Conservation (phyloP, 805 yeast species). For the Maudiozyma pseudohumilis region DNA sequence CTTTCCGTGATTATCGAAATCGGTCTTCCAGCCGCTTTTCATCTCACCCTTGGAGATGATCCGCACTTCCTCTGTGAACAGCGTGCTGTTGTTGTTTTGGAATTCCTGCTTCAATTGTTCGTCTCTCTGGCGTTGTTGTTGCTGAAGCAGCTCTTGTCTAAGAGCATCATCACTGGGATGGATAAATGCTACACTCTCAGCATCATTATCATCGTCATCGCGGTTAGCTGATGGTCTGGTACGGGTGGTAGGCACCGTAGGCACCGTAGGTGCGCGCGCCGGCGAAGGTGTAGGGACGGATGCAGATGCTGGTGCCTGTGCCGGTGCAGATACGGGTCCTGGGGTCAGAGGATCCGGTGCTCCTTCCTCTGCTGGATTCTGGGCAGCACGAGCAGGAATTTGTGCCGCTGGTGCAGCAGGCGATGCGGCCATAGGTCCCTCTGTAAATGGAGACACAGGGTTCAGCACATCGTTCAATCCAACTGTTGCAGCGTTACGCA, state of each 20-base stretch:
- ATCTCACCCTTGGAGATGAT: constrained; percentile 71
- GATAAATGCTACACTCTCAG: constrained; percentile 20
- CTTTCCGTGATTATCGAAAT: constrained; percentile 66
- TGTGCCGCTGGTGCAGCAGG: constrained; percentile 2
- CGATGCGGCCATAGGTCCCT: constrained; percentile 3
- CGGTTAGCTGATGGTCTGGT: too few relatives aligned
- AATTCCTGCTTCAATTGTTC: constrained; percentile 25
- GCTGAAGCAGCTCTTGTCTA: constrained; percentile 26
- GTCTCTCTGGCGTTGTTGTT: constrained; percentile 26
- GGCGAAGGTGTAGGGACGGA: neutral
- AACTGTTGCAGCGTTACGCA: constrained; percentile 1
- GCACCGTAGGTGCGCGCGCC: neutral
- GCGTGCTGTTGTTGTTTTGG: constrained; percentile 31
- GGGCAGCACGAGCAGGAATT: neutral
- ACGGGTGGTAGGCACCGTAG: too few relatives aligned
- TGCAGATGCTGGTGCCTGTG: neutral
- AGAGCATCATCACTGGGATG: constrained; percentile 31
- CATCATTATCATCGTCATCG: constrained; percentile 26
- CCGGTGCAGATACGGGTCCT: neutral
- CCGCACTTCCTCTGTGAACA: constrained; percentile 64
- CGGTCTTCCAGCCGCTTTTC: constrained; percentile 92
- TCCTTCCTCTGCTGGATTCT: neutral
- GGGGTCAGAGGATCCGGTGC: neutral
- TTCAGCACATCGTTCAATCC: neutral
- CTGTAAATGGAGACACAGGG: constrained; percentile 2